These are phyloP conservation scores for Thelonectria discophora DNA, from an alignment of 2,329 filamentous ascomycete genomes.

Conservation along the genomic window DNA sequence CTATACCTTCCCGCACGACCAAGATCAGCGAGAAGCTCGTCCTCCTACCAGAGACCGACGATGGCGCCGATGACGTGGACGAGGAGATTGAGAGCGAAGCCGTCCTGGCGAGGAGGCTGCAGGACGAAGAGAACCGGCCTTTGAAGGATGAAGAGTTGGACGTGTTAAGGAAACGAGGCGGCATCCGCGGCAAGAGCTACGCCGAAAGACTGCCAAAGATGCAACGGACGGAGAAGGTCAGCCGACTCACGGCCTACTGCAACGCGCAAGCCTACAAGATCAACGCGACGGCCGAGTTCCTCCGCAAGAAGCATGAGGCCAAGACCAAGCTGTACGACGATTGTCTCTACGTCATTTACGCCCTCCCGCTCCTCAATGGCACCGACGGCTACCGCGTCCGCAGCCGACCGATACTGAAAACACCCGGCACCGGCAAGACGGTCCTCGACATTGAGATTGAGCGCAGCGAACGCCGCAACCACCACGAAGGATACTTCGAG, in stretches of 20 bases:
- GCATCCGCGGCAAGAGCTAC: slow-evolving; percentile 82
- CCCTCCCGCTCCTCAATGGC: slow-evolving; percentile 86
- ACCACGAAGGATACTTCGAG: slow-evolving; percentile 90
- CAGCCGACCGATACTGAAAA: slow-evolving; percentile 91
- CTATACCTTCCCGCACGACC: slow-evolving; percentile 83
- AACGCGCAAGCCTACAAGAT: slow-evolving; percentile 94
- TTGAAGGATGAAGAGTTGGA: slow-evolving; percentile 74
- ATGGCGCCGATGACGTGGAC: slow-evolving; percentile 63
- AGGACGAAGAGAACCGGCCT: slow-evolving; percentile 70
- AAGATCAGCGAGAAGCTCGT: slow-evolving; percentile 99
- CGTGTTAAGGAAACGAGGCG: slow-evolving; percentile 69
- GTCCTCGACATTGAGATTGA: slow-evolving; percentile 96
- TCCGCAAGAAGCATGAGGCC: slow-evolving; percentile 86
- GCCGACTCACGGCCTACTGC: slow-evolving; percentile 93
- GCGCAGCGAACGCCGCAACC: slow-evolving; percentile 86
- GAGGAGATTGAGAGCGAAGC: slow-evolving; percentile 65
- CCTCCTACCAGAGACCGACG: slow-evolving; percentile 82
- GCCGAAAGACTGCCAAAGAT: slow-evolving; percentile 92
- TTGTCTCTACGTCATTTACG: slow-evolving; percentile 95
- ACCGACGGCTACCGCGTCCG: slow-evolving; percentile 86
- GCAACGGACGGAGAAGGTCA: slow-evolving; percentile 84
- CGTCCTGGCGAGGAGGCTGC: slow-evolving; percentile 49
- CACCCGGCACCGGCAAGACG: slow-evolving; percentile 86
- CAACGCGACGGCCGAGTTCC: slow-evolving; percentile 85
- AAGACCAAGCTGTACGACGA: slow-evolving; percentile 98